These are phyloP conservation scores for Cadophora sp. DNA, from an alignment of 2,329 filamentous ascomycete species.

Conservation along the genomic window DNA sequence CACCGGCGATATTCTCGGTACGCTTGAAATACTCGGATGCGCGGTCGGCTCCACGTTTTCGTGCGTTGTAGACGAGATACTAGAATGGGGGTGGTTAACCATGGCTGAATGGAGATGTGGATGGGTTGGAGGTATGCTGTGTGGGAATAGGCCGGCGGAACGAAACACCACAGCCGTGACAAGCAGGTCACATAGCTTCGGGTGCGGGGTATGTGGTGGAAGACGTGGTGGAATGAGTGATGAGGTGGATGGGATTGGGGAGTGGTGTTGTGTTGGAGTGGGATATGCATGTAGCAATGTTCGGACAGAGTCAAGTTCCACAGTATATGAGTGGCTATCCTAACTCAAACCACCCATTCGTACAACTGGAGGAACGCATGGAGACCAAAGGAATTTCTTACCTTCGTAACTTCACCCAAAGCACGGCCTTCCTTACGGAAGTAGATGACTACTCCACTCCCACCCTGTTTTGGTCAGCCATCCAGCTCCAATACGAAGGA, in stretches of 20 bases:
- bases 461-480: slow-evolving; percentile 33
- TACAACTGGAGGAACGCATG: slow-evolving; percentile 55
- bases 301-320: slow-evolving; percentile 27
- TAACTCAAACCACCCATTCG: slow-evolving; percentile 58
- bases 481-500: neutral
- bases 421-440: slow-evolving; percentile 98
- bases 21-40: slow-evolving; percentile 95
- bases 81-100: slow-evolving; percentile 24
- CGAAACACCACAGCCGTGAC: neutral
- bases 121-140: neutral
- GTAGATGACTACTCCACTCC: slow-evolving; percentile 74
- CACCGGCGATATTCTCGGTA: slow-evolving; percentile 97
- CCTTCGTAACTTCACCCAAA: slow-evolving; percentile 77
- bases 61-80: slow-evolving; percentile 74
- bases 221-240: neutral
- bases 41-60: slow-evolving; percentile 78
- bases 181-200: slow-evolving; percentile 52
- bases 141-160: neutral
- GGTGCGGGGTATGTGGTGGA: slow-evolving; percentile 21
- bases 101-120: neutral
- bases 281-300: slow-evolving; percentile 29
- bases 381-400: slow-evolving; percentile 28
- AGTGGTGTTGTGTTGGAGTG: slow-evolving; percentile 70
- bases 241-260: slow-evolving; percentile 29
- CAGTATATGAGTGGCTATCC: slow-evolving; percentile 62